Conservation (phyloP, 2,329 filamentous ascomycete genomes). For the Xylariaceae sp. region DNA sequence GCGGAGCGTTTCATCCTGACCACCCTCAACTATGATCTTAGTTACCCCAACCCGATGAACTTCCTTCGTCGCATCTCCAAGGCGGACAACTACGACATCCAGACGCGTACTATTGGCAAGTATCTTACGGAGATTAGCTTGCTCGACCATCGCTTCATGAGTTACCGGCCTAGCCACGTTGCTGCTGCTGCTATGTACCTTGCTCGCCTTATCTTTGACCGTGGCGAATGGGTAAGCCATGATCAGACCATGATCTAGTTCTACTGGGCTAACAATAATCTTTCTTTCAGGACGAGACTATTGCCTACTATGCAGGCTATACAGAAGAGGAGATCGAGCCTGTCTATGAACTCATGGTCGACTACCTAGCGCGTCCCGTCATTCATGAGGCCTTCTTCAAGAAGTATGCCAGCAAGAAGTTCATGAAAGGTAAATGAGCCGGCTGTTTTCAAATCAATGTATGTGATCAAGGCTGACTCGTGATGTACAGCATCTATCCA, state of each 20-base stretch:
- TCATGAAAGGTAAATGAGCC: slow-evolving; percentile 94
- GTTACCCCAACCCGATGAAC: slow-evolving; percentile 99
- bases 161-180: slow-evolving; percentile 82
- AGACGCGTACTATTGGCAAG: slow-evolving; percentile 94
- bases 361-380: slow-evolving; percentile 88
- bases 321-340: slow-evolving; percentile 89
- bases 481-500: slow-evolving; percentile 64
- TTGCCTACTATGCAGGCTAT: slow-evolving; percentile 90
- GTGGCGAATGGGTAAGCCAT: slow-evolving; percentile 78
- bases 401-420: slow-evolving; percentile 99
- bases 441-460: slow-evolving; percentile 12
- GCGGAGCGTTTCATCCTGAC: slow-evolving; percentile 94
- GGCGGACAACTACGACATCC: slow-evolving; percentile 98
- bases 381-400: slow-evolving; percentile 98
- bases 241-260: too few species aligned
- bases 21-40: slow-evolving; percentile 92
- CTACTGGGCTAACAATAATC: slow-evolving; percentile 11
- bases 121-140: slow-evolving; percentile 97
- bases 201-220: slow-evolving; percentile 82
- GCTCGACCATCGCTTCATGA: slow-evolving; percentile 90
- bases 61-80: slow-evolving; percentile 98
- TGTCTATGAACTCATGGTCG: slow-evolving; percentile 89
- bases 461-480: slow-evolving; percentile 17
- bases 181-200: slow-evolving; percentile 95
- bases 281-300: slow-evolving; percentile 66